Conservation (phyloP, 1,284 basidiomycete genomes). For the Malassezia cuniculi region DNA sequence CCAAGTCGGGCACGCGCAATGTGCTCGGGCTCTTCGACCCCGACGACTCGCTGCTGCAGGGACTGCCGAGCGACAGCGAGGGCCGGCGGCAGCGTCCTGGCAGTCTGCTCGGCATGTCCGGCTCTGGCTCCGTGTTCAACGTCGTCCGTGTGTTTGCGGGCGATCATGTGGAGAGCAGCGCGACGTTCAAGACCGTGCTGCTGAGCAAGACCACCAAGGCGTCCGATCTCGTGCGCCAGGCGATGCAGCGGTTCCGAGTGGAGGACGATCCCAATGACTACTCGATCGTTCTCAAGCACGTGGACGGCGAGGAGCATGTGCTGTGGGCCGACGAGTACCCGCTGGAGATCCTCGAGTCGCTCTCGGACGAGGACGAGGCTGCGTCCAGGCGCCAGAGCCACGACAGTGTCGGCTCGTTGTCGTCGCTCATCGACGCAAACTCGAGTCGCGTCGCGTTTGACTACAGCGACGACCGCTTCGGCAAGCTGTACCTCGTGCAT, state of each 20-base stretch:
- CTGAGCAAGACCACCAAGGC: slow-evolving; percentile 74
- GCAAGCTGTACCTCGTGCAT: slow-evolving; percentile 81
- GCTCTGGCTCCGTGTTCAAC: slow-evolving; percentile 66
- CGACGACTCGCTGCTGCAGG: not conserved
- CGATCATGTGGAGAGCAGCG: slow-evolving; percentile 63
- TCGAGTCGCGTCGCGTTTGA: slow-evolving; percentile 83
- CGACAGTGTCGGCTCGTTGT: slow-evolving; percentile 73
- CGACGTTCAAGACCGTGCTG: slow-evolving; percentile 92
- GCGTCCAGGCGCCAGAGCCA: not conserved
- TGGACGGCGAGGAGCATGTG: slow-evolving; percentile 64
- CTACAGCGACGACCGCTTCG: slow-evolving; percentile 86
- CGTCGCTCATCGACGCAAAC: slow-evolving; percentile 74
- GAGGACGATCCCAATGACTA: slow-evolving; percentile 52
- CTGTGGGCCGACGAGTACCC: slow-evolving; percentile 64
- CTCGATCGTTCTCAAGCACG: slow-evolving; percentile 78
- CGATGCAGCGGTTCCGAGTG: slow-evolving; percentile 74
- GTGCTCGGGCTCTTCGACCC: too few species aligned
- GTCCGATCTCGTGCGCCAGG: slow-evolving; percentile 71
- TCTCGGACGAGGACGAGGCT: slow-evolving; percentile 59
- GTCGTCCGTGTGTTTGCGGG: slow-evolving; percentile 92
- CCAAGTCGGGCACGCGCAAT: too few species aligned
- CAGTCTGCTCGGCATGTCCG: slow-evolving; percentile 41
- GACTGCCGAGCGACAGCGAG: not conserved
- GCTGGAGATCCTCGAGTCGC: slow-evolving; percentile 68
- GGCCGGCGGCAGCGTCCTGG: slow-evolving; percentile 21